Percentiles rank a stretch among this genome's conserved stretches.
Conservation (phyloP, 345 rosid genomes). For the Rubroshorea leprosula region DNA sequence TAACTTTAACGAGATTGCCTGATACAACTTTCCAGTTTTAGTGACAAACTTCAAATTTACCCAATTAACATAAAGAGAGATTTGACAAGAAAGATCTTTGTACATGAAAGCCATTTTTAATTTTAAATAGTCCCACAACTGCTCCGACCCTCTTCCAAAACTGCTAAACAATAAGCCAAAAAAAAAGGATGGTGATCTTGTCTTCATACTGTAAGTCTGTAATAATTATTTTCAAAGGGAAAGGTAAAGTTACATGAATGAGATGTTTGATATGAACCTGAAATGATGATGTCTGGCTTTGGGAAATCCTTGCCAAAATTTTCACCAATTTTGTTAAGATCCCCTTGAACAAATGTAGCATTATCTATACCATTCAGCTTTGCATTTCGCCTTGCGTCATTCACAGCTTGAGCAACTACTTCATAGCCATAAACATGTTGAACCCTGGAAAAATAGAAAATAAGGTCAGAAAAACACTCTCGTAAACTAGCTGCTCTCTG, state of each 20-base stretch:
- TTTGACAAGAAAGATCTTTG: too few species aligned
- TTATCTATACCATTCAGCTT: constrained; percentile 67
- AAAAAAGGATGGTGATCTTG: too few species aligned
- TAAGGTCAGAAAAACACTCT: background rate
- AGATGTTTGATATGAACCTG: constrained; percentile 54
- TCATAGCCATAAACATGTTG: constrained; percentile 88
- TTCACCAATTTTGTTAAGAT: constrained; percentile 84
- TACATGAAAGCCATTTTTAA: too few species aligned
- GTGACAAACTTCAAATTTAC: too few species aligned
- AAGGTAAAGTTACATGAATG: background rate
- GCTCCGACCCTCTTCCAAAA: too few species aligned
- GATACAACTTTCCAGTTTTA: too few species aligned
- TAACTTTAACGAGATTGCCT: too few species aligned
- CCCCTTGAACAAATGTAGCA: constrained; percentile 86
- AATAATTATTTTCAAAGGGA: too few species aligned
- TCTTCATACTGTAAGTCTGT: too few species aligned
- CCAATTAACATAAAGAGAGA: too few species aligned
- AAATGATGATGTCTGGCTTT: constrained; percentile 75
- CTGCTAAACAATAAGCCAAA: too few species aligned
- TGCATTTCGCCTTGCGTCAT: constrained; percentile 73
- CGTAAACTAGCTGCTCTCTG: background rate
- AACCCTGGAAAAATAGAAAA: constrained; percentile 37
- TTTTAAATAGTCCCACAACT: too few species aligned
- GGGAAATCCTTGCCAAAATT: constrained; percentile 76
- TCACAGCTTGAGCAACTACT: constrained; percentile 85